Percentiles rank a stretch among this genome's conserved stretches.
These are phyloP conservation scores for Suillus weaverae DNA, from an alignment of 768 basidiomycete species.

Conservation along the genomic window DNA sequence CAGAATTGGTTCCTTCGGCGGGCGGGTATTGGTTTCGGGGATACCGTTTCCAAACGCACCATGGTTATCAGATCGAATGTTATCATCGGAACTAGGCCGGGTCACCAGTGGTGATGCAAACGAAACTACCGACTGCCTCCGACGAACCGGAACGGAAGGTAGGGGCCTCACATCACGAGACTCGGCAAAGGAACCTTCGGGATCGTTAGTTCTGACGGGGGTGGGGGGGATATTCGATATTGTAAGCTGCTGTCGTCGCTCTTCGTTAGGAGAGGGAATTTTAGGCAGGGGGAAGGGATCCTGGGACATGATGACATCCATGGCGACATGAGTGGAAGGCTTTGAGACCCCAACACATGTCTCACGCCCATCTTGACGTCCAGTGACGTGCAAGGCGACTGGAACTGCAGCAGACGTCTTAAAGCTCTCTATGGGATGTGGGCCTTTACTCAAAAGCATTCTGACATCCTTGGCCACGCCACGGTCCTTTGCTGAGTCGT, in stretches of 20 bases:
- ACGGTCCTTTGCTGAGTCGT: background rate
- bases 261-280: background rate
- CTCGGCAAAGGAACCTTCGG: too few species aligned
- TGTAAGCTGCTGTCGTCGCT: background rate
- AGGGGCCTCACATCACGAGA: background rate
- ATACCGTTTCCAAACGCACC: background rate
- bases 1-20: background rate
- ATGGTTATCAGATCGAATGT: background rate
- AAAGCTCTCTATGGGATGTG: background rate
- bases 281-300: background rate
- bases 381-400: background rate
- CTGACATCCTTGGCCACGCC: background rate
- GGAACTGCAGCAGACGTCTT: background rate
- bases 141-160: background rate
- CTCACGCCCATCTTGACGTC: background rate
- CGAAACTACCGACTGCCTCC: background rate
- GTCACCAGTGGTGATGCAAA: slow-evolving; percentile 1
- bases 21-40: background rate
- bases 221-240: too few species aligned
- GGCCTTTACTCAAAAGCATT: background rate
- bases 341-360: background rate
- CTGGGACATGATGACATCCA: background rate
- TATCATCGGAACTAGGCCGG: background rate
- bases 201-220: background rate
- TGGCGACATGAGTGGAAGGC: background rate